A percentile compares a stretch with the other conserved stretches of the same genome.
phyloP scores from a whole-genome alignment of 495 filamentous ascomycete genomes.

The Friedmanniomyces endolithicus region DNA sequence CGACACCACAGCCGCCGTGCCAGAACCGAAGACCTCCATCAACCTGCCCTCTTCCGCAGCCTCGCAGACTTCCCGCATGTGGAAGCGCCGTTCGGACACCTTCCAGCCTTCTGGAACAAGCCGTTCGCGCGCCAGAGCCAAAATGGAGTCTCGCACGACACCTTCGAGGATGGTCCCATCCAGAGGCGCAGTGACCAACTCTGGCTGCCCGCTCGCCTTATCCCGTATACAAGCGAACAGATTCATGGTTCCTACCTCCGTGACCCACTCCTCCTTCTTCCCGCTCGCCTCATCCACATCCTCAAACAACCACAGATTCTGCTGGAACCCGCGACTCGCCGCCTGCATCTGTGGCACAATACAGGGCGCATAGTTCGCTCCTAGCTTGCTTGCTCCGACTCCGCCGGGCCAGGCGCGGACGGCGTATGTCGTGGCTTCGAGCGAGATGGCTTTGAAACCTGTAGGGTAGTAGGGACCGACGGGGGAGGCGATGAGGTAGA shows the following conservation, averaged over 20 bases:
- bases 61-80: conserved; percentile 67
- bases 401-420: conserved; percentile 96
- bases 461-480: conserved; percentile 97
- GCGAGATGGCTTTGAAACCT: conserved; percentile 88
- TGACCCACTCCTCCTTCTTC: conserved; percentile 70
- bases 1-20: conserved; percentile 74
- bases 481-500: conserved; percentile 90
- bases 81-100: conserved; percentile 76
- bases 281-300: conserved; percentile 88
- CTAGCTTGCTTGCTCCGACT: conserved; percentile 93
- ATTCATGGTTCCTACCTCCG: conserved; percentile 98
- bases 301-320: conserved; percentile 95
- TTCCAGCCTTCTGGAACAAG: conserved; percentile 78
- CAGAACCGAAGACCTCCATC: conserved; percentile 84
- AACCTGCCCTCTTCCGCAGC: conserved; percentile 75
- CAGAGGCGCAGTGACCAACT: conserved; percentile 80
- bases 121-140: conserved; percentile 69
- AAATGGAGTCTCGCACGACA: conserved; percentile 78
- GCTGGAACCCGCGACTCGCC: conserved; percentile 80
- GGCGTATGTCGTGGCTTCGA: conserved; percentile 88
- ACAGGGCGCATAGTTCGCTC: conserved; percentile 95
- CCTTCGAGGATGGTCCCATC: conserved; percentile 97
- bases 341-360: conserved; percentile 87
- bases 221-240: conserved; percentile 73
- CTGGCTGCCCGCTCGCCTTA: conserved; percentile 73